Percentiles rank a stretch among this genome's conserved stretches.
phyloP scores from a whole-genome alignment of 257 asterid species.

The Scutellaria barbata region DNA sequence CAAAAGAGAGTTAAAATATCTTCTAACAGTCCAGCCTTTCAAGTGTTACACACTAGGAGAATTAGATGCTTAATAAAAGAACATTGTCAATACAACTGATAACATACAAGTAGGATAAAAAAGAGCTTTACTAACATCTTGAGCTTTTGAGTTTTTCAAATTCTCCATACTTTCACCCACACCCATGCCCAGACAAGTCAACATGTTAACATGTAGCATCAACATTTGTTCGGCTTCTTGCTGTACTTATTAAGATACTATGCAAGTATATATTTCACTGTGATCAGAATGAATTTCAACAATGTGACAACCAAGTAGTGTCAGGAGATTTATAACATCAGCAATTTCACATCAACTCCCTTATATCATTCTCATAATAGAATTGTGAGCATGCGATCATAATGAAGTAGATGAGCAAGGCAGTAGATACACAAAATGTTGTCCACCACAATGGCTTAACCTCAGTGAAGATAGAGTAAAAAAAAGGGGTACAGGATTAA shows the following conservation, averaged over 20 bases:
- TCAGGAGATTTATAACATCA: no score
- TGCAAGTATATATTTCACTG: background rate
- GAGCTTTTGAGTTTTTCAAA: slow-evolving; percentile 8
- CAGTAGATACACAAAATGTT: background rate
- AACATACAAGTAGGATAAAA: background rate
- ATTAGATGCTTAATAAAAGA: slow-evolving; percentile 2
- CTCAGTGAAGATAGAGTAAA: slow-evolving; percentile 21
- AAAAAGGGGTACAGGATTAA: slow-evolving; percentile 1
- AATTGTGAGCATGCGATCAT: background rate
- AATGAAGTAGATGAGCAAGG: slow-evolving; percentile 7
- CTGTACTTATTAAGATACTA: background rate
- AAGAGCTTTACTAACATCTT: background rate
- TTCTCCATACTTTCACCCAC: background rate
- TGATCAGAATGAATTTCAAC: background rate
- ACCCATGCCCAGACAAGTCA: slow-evolving; percentile 5
- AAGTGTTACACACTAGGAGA: background rate
- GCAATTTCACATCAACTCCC: background rate
- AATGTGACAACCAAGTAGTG: no score
- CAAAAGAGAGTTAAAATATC: background rate
- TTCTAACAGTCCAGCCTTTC: background rate
- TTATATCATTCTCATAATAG: background rate
- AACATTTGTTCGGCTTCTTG: background rate
- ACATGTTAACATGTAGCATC: background rate
- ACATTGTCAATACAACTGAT: background rate
- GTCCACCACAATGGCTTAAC: slow-evolving; percentile 5